Percentiles rank a stretch among this genome's conserved stretches.
Conservation (phyloP, 805 yeast species). For the Candida awuae region DNA sequence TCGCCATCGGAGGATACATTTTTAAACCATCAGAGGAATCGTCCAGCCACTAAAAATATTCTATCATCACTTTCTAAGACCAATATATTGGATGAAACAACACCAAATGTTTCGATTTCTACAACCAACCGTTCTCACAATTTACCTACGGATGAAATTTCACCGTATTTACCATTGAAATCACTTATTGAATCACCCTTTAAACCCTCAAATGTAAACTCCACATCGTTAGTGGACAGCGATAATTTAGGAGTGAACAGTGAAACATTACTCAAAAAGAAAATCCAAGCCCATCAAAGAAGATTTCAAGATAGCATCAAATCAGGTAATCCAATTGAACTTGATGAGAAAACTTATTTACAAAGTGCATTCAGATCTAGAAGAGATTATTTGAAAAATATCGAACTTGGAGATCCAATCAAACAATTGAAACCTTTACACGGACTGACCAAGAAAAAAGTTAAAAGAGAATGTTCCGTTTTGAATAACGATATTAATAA, state of each 20-base stretch:
- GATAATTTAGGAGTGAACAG: background rate
- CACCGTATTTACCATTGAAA: constrained; percentile 25
- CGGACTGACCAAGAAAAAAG: background rate
- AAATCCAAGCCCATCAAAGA: constrained; percentile 8
- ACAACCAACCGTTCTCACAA: constrained; percentile 2
- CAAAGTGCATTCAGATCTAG: constrained; percentile 6
- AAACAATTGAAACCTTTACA: no score
- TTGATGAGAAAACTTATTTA: background rate
- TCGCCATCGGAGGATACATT: no score
- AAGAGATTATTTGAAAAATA: background rate
- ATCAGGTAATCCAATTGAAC: background rate
- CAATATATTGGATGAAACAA: no score
- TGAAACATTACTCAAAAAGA: constrained; percentile 5
- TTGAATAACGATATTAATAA: background rate
- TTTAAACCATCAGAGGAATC: no score
- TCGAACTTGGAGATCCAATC: no score
- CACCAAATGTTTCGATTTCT: no score
- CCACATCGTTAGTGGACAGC: constrained; percentile 4
- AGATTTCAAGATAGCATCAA: constrained; percentile 2
- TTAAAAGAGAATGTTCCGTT: no score
- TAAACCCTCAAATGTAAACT: constrained; percentile 12
- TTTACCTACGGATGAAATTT: constrained; percentile 1
- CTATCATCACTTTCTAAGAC: no score
- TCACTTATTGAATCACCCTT: constrained; percentile 29
- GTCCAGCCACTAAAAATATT: no score